Evolutionary conservation across 208 protist genomes (phyloP).

Genomic region (Leishmania martiniquensis): DNA sequence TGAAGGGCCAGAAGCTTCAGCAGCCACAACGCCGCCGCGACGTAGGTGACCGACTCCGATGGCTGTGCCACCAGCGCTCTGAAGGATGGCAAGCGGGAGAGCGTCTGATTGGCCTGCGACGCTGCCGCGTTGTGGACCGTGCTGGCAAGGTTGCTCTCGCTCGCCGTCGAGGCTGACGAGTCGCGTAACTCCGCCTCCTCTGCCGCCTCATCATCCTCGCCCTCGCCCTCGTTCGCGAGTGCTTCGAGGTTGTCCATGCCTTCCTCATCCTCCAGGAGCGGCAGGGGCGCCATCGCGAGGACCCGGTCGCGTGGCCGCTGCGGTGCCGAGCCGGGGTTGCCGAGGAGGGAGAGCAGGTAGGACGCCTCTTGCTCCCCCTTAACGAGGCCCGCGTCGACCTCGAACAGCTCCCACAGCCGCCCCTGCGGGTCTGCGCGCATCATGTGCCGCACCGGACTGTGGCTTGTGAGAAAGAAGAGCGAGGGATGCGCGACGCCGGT

Average conservation of each 20-base stretch:
- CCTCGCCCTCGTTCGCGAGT: slow-evolving; percentile 6
- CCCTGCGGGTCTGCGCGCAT: slow-evolving; percentile 47
- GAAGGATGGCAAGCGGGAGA: slow-evolving; percentile 21
- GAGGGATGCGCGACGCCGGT: slow-evolving; percentile 36
- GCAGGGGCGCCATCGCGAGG: slow-evolving; percentile 30
- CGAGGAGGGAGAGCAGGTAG: slow-evolving; percentile 34
- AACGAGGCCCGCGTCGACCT: slow-evolving; percentile 36
- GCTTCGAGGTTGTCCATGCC: slow-evolving; percentile 2
- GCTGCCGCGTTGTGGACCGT: background rate
- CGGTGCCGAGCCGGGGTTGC: slow-evolving; percentile 15
- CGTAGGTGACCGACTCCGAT: slow-evolving; percentile 36
- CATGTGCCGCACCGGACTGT: slow-evolving; percentile 37
- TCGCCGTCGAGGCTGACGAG: background rate
- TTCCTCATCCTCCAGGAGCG: slow-evolving; percentile 28
- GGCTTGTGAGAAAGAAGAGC: slow-evolving; percentile 45
- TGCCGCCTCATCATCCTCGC: background rate
- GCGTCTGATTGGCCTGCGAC: background rate
- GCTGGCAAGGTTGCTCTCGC: background rate
- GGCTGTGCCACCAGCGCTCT: slow-evolving; percentile 17
- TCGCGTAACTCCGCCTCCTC: background rate
- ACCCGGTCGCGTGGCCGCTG: slow-evolving; percentile 28
- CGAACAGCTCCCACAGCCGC: slow-evolving; percentile 50
- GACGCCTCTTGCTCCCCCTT: slow-evolving; percentile 28
- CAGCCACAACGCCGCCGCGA: slow-evolving; percentile 52
- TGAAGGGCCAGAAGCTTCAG: slow-evolving; percentile 61